Conservation (phyloP, 257 asterid genomes). For the Primulina tabacum region DNA sequence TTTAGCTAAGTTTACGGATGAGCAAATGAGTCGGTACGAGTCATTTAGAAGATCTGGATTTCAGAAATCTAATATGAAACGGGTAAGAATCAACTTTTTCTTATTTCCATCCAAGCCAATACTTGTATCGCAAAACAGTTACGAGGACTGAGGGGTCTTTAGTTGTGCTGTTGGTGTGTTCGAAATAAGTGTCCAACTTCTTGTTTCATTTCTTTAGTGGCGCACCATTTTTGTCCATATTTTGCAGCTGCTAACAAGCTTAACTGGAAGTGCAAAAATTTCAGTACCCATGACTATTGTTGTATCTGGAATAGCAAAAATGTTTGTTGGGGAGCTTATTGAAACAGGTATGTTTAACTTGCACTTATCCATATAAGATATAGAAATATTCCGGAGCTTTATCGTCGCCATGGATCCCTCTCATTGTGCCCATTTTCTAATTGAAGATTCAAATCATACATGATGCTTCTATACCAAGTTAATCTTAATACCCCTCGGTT, state of each 20-base stretch:
- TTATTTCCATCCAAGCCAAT: not conserved
- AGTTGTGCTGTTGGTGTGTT: not conserved
- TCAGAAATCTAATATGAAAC: not conserved
- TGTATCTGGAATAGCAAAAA: slow-evolving; percentile 83
- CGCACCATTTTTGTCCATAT: slow-evolving; percentile 6
- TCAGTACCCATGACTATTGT: slow-evolving; percentile 79
- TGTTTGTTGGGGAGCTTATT: slow-evolving; percentile 89
- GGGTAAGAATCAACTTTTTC: not conserved
- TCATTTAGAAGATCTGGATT: not conserved
- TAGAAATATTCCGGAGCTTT: not conserved
- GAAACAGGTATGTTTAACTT: slow-evolving; percentile 45
- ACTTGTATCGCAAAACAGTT: not conserved
- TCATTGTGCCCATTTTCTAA: not conserved
- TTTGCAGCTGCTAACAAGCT: slow-evolving; percentile 57
- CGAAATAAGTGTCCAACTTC: not conserved
- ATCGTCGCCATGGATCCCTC: not conserved
- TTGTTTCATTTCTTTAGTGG: not conserved
- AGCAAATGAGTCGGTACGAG: slow-evolving; percentile 56
- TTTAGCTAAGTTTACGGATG: slow-evolving; percentile 76
- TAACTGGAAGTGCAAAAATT: slow-evolving; percentile 79
- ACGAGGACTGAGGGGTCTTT: not conserved
- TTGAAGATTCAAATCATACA: not conserved
- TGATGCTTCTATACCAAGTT: not conserved
- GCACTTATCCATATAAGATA: not conserved
- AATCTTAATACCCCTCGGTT: not conserved